Base-by-base conservation (phyloP, 2,329 filamentous ascomycete genomes). In the Rosellinia necatrix region DNA sequence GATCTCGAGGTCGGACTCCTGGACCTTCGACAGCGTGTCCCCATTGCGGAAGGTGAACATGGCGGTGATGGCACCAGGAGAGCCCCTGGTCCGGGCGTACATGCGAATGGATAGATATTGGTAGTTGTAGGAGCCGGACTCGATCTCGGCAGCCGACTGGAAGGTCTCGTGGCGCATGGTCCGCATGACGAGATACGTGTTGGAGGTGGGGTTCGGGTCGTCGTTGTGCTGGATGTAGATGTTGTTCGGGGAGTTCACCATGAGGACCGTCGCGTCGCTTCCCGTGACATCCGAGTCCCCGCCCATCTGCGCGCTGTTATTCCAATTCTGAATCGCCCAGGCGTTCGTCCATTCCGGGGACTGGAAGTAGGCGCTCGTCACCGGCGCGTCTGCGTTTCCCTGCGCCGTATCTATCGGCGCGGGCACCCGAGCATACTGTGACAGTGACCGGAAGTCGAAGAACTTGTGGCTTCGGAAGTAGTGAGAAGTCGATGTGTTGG, bases 101-200 rank as follows among this genome's bases (percentile, higher is more conserved):
- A 82, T 79, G 22, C 80, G 77, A 42, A 82, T 67, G 2, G 76
- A 78, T 17, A 76, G 46, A 58, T 68, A 74, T 24, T 72, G 68
- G 62, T 72, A 76, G 9, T 62, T 67, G 5, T 59, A 52, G 1
- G 68, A 68, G 15, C 65, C 49, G 5, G 76, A 75, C 58, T 78
- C 74, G 35, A 82, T 74, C 66, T 81, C 78, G 21, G 79, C 73
- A 1, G 78, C 74, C 3, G 75, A 76, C 64, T 82, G 79, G 60
- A 81, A 81, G 9, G 60, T 55, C 1, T 59, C 52, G 27, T 78
- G 70, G 1, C 78, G 76, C 47, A 71, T 68, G 2, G 79, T 81
- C 17, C 79, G 74, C 69, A 81, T 70, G 8, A 77, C 78, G 44
- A 81, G 66, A 62, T 73, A 79, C 0, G 78, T 81, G 15, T 74